These are phyloP conservation scores for Globisporangium radiosum DNA, from an alignment of 352 stramenopile species.

Conservation along the genomic window DNA sequence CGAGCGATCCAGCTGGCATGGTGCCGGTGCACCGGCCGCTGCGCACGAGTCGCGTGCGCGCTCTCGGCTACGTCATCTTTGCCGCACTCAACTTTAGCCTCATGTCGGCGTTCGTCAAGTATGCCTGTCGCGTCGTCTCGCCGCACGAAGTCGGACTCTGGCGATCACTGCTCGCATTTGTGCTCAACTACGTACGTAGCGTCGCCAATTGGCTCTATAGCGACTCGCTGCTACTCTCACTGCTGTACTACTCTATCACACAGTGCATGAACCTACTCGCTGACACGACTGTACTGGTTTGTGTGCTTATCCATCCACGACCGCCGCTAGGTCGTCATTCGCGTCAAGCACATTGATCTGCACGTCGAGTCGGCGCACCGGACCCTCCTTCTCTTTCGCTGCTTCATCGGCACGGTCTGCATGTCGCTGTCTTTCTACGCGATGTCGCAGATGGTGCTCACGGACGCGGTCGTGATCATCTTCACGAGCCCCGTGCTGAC, in stretches of 20 bases:
- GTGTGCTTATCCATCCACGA: neutral
- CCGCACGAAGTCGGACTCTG: conserved; percentile 61
- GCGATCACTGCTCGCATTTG: conserved; percentile 37
- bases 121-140: conserved; percentile 32
- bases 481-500: conserved; percentile 61
- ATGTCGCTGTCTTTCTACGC: conserved; percentile 54
- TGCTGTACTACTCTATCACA: no score
- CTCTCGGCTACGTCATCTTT: conserved; percentile 40
- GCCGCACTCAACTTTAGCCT: conserved; percentile 59
- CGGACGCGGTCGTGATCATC: conserved; percentile 59
- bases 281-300: neutral
- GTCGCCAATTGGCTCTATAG: no score
- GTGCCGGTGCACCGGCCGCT: neutral
- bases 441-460: conserved; percentile 66
- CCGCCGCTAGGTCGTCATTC: conserved; percentile 22
- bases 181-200: conserved; percentile 41
- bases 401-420: conserved; percentile 40
- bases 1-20: conserved; percentile 1
- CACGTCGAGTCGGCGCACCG: conserved; percentile 27
- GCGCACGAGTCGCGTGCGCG: conserved; percentile 19
- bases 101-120: conserved; percentile 62
- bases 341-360: conserved; percentile 31
- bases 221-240: no score
- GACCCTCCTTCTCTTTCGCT: conserved; percentile 42
- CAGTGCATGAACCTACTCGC: neutral